A percentile compares a stretch with the other conserved stretches of the same genome.
phyloP scores from a whole-genome alignment of 768 basidiomycete species.

The Tulasnella sp. region DNA sequence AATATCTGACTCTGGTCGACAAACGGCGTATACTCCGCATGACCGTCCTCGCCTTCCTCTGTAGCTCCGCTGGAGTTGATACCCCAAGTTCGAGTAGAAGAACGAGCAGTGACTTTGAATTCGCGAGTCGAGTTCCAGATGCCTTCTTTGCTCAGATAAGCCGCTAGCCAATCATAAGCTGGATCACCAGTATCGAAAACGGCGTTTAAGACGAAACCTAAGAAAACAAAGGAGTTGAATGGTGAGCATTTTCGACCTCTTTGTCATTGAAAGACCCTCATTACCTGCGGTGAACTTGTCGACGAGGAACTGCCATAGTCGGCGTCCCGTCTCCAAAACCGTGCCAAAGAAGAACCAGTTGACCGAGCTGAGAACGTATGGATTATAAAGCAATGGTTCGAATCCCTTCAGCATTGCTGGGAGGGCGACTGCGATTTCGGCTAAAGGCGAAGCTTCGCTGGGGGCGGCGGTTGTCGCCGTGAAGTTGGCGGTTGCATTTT shows the following conservation, averaged over 20 bases:
- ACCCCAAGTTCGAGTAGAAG: constrained; percentile 38
- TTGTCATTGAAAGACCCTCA: background rate
- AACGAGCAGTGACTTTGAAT: constrained; percentile 37
- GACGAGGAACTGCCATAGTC: constrained; percentile 20
- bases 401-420: constrained; percentile 1
- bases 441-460: background rate
- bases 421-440: background rate
- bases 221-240: background rate
- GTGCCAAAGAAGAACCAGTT: constrained; percentile 25
- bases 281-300: constrained; percentile 11
- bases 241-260: too few species aligned
- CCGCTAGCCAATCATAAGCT: constrained; percentile 43
- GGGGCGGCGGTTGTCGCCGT: background rate
- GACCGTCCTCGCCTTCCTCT: constrained; percentile 9
- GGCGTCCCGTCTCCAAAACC: constrained; percentile 24
- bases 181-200: constrained; percentile 44
- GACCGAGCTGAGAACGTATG: constrained; percentile 11
- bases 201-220: constrained; percentile 41
- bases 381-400: constrained; percentile 9
- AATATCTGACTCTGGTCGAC: constrained; percentile 12
- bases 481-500: background rate
- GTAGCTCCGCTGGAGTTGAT: constrained; percentile 25
- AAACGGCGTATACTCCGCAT: constrained; percentile 4
- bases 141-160: constrained; percentile 39
- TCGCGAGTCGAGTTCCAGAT: constrained; percentile 39